Conservation (phyloP, 352 stramenopile species). For the Peronosclerospora sorghi region DNA sequence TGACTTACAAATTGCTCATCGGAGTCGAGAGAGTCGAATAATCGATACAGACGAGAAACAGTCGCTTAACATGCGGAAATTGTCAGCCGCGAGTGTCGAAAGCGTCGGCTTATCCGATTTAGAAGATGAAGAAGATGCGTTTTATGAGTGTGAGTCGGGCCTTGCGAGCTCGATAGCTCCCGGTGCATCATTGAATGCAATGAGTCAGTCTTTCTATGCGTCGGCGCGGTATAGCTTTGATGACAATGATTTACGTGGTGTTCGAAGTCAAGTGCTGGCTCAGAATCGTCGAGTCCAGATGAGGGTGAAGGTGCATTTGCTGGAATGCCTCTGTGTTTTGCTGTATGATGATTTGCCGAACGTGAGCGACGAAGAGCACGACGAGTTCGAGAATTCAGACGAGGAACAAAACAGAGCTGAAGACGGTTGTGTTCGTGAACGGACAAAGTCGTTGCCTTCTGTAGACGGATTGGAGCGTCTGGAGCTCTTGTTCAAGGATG, state of each 20-base stretch:
- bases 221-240: constrained; percentile 51
- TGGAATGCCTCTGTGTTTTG: constrained; percentile 60
- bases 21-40: constrained; percentile 5
- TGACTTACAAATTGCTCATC: constrained; percentile 31
- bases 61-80: constrained; percentile 24
- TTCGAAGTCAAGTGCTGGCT: constrained; percentile 16
- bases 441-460: constrained; percentile 30
- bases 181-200: constrained; percentile 25
- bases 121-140: constrained; percentile 64
- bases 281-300: constrained; percentile 42
- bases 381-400: constrained; percentile 9
- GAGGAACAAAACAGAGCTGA: constrained; percentile 10
- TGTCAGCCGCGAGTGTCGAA: constrained; percentile 68
- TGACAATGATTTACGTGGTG: constrained; percentile 19
- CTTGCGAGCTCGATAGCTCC: constrained; percentile 26
- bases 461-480: constrained; percentile 58
- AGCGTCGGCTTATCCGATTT: constrained; percentile 74
- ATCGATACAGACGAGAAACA: constrained; percentile 5
- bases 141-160: constrained; percentile 76
- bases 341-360: constrained; percentile 76
- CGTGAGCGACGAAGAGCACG: constrained; percentile 22
- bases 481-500: constrained; percentile 56
- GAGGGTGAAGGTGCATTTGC: constrained; percentile 65
- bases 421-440: constrained; percentile 17
- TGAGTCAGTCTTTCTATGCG: constrained; percentile 78